A percentile compares a stretch with the other conserved stretches of the same genome.
These are phyloP conservation scores for Phytophthora parvispora DNA, from an alignment of 352 stramenopile species.

Conservation along the genomic window DNA sequence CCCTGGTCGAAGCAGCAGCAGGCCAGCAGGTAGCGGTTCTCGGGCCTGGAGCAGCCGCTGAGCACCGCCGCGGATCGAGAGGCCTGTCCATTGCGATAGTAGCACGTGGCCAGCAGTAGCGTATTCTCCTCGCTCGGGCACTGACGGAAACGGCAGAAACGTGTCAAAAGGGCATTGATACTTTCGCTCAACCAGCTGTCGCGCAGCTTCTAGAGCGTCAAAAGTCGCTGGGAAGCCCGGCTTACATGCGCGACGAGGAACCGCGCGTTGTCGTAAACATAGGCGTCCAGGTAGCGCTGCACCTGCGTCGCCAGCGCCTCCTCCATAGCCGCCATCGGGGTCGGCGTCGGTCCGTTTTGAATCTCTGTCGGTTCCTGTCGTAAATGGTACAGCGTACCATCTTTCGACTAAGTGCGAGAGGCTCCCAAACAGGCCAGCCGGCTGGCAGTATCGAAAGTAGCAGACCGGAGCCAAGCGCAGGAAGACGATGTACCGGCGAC, in stretches of 20 bases:
- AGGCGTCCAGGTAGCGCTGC: constrained; percentile 60
- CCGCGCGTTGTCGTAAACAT: constrained; percentile 72
- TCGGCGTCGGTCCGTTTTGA: constrained; percentile 24
- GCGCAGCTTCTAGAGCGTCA: constrained; percentile 14
- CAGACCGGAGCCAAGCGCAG: background rate
- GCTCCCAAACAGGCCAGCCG: background rate
- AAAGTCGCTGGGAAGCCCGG: constrained; percentile 7
- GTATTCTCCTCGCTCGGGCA: constrained; percentile 66
- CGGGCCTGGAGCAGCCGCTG: constrained; percentile 36
- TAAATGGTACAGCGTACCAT: too few species aligned
- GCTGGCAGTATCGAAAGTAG: background rate
- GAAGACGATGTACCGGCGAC: constrained; percentile 41
- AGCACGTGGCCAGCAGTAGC: constrained; percentile 71
- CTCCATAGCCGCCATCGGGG: constrained; percentile 47
- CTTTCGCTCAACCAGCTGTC: constrained; percentile 6
- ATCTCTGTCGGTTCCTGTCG: too few species aligned
- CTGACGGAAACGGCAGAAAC: constrained; percentile 43
- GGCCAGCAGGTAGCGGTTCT: constrained; percentile 80
- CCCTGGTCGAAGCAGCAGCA: constrained; percentile 82
- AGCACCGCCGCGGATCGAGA: constrained; percentile 71
- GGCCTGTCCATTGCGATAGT: constrained; percentile 64
- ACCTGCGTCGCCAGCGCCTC: constrained; percentile 55
- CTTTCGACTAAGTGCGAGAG: background rate
- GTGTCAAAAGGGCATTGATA: constrained; percentile 23
- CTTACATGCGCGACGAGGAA: constrained; percentile 87